These are phyloP conservation scores for Solanum neorickii DNA, from an alignment of 257 asterid genomes.

Conservation along the genomic window DNA sequence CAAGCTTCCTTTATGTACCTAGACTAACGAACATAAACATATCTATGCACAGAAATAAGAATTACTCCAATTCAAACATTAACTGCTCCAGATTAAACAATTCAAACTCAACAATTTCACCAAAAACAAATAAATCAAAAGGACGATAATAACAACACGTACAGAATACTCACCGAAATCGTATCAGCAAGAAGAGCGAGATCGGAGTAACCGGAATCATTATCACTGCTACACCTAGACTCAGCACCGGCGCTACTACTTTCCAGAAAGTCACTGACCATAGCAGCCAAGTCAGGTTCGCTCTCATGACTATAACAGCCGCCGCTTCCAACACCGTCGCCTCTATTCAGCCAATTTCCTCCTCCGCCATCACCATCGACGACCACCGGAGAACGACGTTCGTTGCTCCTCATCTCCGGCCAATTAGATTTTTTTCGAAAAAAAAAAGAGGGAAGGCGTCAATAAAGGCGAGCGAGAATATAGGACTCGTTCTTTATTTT, in stretches of 20 bases:
- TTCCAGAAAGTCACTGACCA: conserved; percentile 35
- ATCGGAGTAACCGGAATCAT: conserved; percentile 29
- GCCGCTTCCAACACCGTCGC: conserved; percentile 2
- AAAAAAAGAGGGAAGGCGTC: background rate
- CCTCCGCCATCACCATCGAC: background rate
- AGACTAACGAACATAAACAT: background rate
- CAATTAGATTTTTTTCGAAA: background rate
- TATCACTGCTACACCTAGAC: conserved; percentile 29
- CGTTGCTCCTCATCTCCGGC: conserved; percentile 2
- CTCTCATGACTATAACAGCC: conserved; percentile 28
- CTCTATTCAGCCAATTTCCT: conserved; percentile 11
- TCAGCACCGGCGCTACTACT: conserved; percentile 26
- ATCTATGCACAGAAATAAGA: background rate
- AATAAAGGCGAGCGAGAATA: background rate
- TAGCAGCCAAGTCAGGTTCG: conserved; percentile 28
- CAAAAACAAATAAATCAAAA: background rate
- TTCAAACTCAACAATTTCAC: background rate
- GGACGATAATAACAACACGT: background rate
- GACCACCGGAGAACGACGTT: conserved; percentile 11
- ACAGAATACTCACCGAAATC: conserved; percentile 22
- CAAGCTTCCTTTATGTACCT: background rate
- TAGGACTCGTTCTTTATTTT: background rate
- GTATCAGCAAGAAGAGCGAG: conserved; percentile 29
- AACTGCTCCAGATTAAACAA: background rate
- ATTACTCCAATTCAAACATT: background rate